Percentiles rank a stretch among this genome's conserved stretches.
Conservation (phyloP, 306 rosid species). For the Vachellia pachyceras region DNA sequence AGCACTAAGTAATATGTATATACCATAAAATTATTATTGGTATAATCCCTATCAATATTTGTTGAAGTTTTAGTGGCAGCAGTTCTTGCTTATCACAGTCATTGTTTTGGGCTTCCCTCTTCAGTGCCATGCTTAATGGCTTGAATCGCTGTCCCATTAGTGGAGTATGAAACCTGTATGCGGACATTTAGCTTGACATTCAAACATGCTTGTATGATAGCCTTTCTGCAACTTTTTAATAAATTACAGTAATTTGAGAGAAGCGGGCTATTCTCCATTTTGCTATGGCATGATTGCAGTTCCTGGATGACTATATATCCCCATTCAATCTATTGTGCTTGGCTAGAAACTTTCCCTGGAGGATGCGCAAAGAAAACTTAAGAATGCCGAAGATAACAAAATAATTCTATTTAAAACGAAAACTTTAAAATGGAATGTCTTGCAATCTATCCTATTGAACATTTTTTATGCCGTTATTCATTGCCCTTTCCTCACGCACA, state of each 20-base stretch:
- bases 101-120: not conserved
- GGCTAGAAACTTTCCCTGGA: not conserved
- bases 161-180: not conserved
- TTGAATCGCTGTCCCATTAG: not conserved
- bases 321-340: not conserved
- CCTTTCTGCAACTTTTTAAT: not conserved
- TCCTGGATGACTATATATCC: not conserved
- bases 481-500: not conserved
- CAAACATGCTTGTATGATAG: not conserved
- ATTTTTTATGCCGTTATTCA: not conserved
- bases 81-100: conserved; percentile 24
- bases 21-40: not conserved
- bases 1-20: not conserved
- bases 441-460: not conserved
- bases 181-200: not conserved
- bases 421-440: not conserved
- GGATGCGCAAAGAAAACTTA: not conserved
- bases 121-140: not conserved
- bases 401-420: not conserved
- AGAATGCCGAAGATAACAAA: not conserved
- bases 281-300: not conserved
- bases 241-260: not conserved
- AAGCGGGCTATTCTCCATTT: not conserved
- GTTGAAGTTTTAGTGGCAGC: conserved; percentile 1
- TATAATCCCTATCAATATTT: conserved; percentile 1